Evolutionary conservation across 148 eudicot genomes (phyloP), one percentile per base, ranked within the genome.

Genomic region (Nyssa sinensis): DNA sequence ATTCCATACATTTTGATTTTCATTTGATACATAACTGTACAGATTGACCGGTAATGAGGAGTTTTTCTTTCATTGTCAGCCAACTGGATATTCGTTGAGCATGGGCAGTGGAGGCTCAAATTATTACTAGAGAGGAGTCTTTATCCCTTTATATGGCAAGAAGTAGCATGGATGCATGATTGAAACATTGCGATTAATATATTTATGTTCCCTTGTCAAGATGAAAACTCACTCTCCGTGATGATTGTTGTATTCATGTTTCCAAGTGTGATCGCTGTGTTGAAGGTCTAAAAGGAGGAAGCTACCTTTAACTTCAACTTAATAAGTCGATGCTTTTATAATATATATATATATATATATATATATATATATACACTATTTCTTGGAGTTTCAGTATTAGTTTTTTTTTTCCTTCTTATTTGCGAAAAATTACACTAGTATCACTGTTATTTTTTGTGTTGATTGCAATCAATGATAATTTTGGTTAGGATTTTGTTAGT

Each of bases 1-100:
- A 66, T 78, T 74, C 71, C 25, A 58, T 49, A 23, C 69, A 59
- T 44, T 64, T 74, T 31, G 67, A 55, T 67, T 39, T 44, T 13
- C 62, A 33, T 71, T 44, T 64, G 41, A 69, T 28, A 7, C 33
- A 78, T 62, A 61, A 74, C 49, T 66, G 21, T 74, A 73, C 74
- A 72, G 75, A 78, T 81, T 78, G 81, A 77, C 88, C 74, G 74
- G 80, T 80, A 78, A 86, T 72, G 53, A 72, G 80, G 75, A 69
- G 77, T 76, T 84, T 75, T 63, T 62, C 74, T 79, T 74, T 85
- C 79, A 74, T 81, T 84, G 79, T 82, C 90, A 88, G 88, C 83
- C 69, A 67, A 80, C 44, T 28, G 59, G 77, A 72, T 71, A 66
- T 55, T 57, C 62, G 76, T 80, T 63, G 62, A 77, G 78, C 67